Conservation (phyloP, 148 eudicot genomes). For the Vaccinium vitisidaea region DNA sequence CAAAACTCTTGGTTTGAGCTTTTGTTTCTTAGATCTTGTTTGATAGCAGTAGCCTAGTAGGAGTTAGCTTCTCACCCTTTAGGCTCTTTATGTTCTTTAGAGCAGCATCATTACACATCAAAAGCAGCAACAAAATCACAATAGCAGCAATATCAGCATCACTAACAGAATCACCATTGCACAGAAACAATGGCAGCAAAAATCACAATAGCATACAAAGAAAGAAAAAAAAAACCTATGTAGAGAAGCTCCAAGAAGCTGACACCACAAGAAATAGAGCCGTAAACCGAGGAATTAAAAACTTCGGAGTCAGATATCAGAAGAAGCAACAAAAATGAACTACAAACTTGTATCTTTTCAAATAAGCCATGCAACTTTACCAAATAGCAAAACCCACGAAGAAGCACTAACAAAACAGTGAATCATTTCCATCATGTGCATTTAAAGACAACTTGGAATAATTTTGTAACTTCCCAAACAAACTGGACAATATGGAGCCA, state of each 20-base stretch:
- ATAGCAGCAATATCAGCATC: too few relatives aligned
- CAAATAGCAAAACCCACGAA: background rate
- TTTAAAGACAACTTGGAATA: background rate
- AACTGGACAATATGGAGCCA: background rate
- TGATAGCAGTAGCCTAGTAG: too few relatives aligned
- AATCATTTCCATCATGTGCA: background rate
- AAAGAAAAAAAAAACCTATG: background rate
- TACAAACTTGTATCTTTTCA: background rate
- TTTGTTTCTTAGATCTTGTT: too few relatives aligned
- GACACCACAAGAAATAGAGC: background rate
- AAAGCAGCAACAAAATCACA: too few relatives aligned
- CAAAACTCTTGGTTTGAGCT: too few relatives aligned
- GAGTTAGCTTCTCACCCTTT: too few relatives aligned
- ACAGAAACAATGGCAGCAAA: too few relatives aligned
- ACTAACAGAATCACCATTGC: too few relatives aligned
- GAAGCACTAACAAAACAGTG: background rate
- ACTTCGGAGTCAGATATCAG: background rate
- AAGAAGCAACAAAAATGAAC: background rate
- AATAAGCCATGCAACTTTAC: background rate
- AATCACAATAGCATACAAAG: too few relatives aligned
- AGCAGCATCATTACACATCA: too few relatives aligned
- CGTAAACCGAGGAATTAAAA: background rate
- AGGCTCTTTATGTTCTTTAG: too few relatives aligned
- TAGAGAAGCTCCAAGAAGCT: background rate
- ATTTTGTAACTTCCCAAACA: background rate